Evolutionary conservation across 2,329 filamentous ascomycete species (phyloP), one percentile per base, ranked within the genome.

Genomic region (Sporothrix protearum): DNA sequence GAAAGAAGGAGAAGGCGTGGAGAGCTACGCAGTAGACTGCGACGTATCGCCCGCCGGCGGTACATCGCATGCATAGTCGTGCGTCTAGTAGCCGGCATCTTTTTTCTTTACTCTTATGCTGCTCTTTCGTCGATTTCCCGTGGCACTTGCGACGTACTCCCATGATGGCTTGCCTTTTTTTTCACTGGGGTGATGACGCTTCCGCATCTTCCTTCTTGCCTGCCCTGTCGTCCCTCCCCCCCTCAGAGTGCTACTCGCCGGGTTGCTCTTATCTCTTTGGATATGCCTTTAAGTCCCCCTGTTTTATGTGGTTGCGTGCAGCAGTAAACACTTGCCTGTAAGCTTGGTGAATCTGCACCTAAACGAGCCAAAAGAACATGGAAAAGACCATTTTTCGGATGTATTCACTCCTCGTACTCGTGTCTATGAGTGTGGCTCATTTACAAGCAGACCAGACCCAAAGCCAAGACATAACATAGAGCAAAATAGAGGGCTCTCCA

Each of bases 201-300:
- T 63, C 57, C 57, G n/a, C 57, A 25, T n/a, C 57, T 25, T 63
- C 57, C 30, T 19, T 19, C 14, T 33, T 57, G 25, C 53, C 28
- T 57, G 28, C n/a, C 36, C n/a, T 63, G 12, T 12, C 22, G 19
- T 25, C 59, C n/a, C 36, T 16, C 22, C 5, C 22, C 59, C 59
- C 59, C 33, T 61, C 33, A 61, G 25, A 28, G 28, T 25, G 59
- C 22, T 36, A 63, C 59, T 63, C 12, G 12, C 59, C n/a, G n/a
- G 53, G 36, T 61, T 61, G 51, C 49, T 61, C 12, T 69, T 69
- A 49, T 39, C 22, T 59, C 30, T 69, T 68, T 59, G 33, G 36
- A 64, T 19, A 16, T 25, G 36, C 25, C 55, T 39, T 22, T 53
- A 49, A 49, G 8, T 12, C 10, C 28, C 57, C 19, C 57, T 61